A percentile compares a stretch with the other conserved stretches of the same genome.
Evolutionary conservation across 2,329 filamentous ascomycete species (phyloP).

Genomic region (Fusarium cicatricum): DNA sequence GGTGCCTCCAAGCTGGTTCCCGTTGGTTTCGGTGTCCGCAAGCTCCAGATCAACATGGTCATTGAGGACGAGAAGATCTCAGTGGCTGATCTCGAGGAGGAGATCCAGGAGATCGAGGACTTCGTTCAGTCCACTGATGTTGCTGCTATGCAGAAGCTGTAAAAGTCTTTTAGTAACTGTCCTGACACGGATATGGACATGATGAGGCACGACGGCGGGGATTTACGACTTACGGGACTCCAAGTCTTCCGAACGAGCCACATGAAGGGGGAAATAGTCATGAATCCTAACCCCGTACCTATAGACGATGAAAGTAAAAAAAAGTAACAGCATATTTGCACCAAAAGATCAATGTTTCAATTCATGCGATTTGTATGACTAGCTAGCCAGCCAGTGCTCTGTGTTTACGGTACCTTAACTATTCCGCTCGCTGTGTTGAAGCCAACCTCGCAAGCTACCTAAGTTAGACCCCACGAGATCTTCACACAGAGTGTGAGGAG

Average conservation of each 20-base stretch:
- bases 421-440: no score
- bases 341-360: no score
- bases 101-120: constrained; percentile 87
- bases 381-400: background rate
- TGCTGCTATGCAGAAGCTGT: constrained; percentile 92
- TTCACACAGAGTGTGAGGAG: constrained; percentile 17
- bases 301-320: constrained; percentile 39
- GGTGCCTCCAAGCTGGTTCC: constrained; percentile 88
- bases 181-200: constrained; percentile 32
- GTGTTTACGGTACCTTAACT: background rate
- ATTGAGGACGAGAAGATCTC: constrained; percentile 98
- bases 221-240: constrained; percentile 41
- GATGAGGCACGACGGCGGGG: constrained; percentile 46
- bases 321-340: background rate
- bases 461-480: constrained; percentile 9
- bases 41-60: constrained; percentile 98
- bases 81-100: constrained; percentile 82
- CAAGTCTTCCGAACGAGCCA: constrained; percentile 37
- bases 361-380: no score
- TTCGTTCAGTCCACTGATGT: constrained; percentile 95
- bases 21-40: constrained; percentile 98
- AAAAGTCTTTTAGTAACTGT: constrained; percentile 51
- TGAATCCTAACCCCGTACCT: constrained; percentile 35
- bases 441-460: background rate
- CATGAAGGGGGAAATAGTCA: constrained; percentile 38